Evolutionary conservation across 352 stramenopile species (phyloP), one percentile per base, ranked within the genome.

Genomic region (Globisporangium radiosum): DNA sequence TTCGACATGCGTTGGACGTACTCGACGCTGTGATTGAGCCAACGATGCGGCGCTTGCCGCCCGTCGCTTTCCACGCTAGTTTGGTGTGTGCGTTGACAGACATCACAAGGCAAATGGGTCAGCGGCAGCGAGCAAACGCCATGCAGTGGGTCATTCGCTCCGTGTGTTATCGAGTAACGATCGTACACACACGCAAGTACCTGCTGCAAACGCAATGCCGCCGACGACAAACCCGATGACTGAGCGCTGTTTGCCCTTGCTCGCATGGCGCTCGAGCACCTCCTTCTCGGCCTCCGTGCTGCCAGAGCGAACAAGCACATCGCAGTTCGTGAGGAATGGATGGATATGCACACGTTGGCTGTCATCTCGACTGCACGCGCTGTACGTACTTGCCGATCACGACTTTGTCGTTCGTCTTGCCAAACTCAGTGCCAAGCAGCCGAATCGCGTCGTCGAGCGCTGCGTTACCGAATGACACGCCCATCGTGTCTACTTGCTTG

Each of bases 261-360:
- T 45, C 11, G 79, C 67, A 47, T 89, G 75, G 60, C 75, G 72
- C 37, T 76, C 59, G 54, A 91, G 63, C 57, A 89, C 60, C 49
- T 82, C 68, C 62, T 76, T 87, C 65, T 91, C 81, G 4, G 72
- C 67, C 10, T 85, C 69, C 44, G 75, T 88, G 37, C 81, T 91
- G 10, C 7, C 25, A 25, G 25, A 25, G 25, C 7, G 45, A 50
- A 7, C 15, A 7, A 11, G n/a, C 43, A 48, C 43, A n/a, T 15
- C 45, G 17, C 11, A 6, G 4, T 45, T 9, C 42, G 42, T 17
- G 42, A 47, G 5, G 42, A 47, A 25, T 25, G 25, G 25, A 25
- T 1, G 25, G 25, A 25, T 25, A 25, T 25, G 25, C 25, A 25
- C 25, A 25, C 25, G 25, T 1, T 25, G 25, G 25, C 25, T 25